A percentile compares a stretch with the other conserved stretches of the same genome.
Evolutionary conservation across 2,329 filamentous ascomycete species (phyloP).

Genomic region (Dothideomycetes sp.): DNA sequence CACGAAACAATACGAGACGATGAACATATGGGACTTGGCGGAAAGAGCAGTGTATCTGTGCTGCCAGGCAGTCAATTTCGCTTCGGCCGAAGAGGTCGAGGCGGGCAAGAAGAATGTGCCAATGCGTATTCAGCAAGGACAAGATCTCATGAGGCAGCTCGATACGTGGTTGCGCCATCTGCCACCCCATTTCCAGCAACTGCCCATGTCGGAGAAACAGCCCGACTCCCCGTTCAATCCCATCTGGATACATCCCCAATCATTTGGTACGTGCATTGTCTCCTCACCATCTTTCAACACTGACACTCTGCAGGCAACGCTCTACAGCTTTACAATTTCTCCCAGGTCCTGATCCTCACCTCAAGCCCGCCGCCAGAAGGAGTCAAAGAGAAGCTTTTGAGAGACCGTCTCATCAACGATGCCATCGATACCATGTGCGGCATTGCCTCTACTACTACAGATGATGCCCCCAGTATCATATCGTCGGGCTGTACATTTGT

Average conservation of each 20-base stretch:
- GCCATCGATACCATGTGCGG: constrained; percentile 36
- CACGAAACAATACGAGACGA: constrained; percentile 31
- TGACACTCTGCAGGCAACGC: too few relatives aligned
- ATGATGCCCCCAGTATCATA: constrained; percentile 32
- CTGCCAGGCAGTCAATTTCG: constrained; percentile 45
- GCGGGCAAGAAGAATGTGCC: constrained; percentile 27
- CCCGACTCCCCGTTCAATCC: constrained; percentile 26
- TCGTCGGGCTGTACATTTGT: constrained; percentile 33
- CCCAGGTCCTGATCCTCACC: constrained; percentile 38
- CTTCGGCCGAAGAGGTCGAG: constrained; percentile 35
- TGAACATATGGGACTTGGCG: constrained; percentile 42
- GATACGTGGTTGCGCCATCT: constrained; percentile 36
- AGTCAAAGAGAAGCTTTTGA: constrained; percentile 32
- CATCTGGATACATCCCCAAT: constrained; percentile 39
- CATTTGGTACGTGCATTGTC: constrained; percentile 28
- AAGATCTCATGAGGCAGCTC: constrained; percentile 33
- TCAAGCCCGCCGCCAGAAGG: constrained; percentile 37
- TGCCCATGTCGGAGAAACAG: constrained; percentile 19
- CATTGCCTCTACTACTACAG: constrained; percentile 33
- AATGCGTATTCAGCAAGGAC: constrained; percentile 32
- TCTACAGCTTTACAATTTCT: constrained; percentile 40
- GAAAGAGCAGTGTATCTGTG: constrained; percentile 42
- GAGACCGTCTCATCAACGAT: constrained; percentile 29
- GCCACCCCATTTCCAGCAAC: constrained; percentile 27
- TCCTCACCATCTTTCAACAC: too few relatives aligned